Conservation (phyloP, 202 grass and related monocot genomes). For the Musa balbisiana region DNA sequence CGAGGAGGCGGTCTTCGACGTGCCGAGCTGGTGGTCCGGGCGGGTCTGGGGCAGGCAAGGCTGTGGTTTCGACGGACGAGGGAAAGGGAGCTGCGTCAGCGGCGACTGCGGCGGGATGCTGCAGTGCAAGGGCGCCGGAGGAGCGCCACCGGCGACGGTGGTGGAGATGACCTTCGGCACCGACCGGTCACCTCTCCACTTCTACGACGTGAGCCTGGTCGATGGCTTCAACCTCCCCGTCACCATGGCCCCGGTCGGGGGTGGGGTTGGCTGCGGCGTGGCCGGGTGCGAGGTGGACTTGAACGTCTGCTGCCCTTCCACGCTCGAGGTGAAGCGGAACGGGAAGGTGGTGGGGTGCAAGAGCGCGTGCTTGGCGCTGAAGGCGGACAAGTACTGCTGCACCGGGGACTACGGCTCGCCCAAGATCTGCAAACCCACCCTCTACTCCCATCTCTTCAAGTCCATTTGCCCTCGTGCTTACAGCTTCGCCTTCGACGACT, state of each 20-base stretch:
- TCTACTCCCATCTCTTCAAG: slow-evolving; percentile 55
- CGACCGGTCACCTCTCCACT: slow-evolving; percentile 9
- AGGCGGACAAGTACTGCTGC: slow-evolving; percentile 53
- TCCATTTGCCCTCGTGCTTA: slow-evolving; percentile 49
- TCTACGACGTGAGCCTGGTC: slow-evolving; percentile 21
- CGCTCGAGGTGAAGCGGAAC: slow-evolving; percentile 5
- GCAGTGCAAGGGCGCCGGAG: slow-evolving; percentile 6
- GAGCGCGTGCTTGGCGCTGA: slow-evolving; percentile 65
- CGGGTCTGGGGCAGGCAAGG: slow-evolving; percentile 17
- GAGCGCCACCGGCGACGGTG: slow-evolving; percentile 4
- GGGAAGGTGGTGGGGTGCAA: slow-evolving; percentile 41
- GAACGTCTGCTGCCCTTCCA: slow-evolving; percentile 15
- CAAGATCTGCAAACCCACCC: slow-evolving; percentile 32
- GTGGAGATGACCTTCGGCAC: slow-evolving; percentile 16
- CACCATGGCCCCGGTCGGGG: slow-evolving; percentile 5
- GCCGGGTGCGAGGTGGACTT: slow-evolving; percentile 15
- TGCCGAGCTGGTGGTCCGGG: slow-evolving; percentile 15
- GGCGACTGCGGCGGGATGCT: slow-evolving; percentile 15
- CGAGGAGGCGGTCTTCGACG: slow-evolving; percentile 16
- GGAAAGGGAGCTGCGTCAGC: slow-evolving; percentile 1
- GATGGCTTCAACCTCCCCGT: slow-evolving; percentile 22
- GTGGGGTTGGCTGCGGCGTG: slow-evolving; percentile 14
- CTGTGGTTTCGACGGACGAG: neutral
- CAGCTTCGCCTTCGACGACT: slow-evolving; percentile 64
- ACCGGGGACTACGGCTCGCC: slow-evolving; percentile 39